phyloP scores from a whole-genome alignment of 257 asterid genomes.

The Phtheirospermum japonicum region DNA sequence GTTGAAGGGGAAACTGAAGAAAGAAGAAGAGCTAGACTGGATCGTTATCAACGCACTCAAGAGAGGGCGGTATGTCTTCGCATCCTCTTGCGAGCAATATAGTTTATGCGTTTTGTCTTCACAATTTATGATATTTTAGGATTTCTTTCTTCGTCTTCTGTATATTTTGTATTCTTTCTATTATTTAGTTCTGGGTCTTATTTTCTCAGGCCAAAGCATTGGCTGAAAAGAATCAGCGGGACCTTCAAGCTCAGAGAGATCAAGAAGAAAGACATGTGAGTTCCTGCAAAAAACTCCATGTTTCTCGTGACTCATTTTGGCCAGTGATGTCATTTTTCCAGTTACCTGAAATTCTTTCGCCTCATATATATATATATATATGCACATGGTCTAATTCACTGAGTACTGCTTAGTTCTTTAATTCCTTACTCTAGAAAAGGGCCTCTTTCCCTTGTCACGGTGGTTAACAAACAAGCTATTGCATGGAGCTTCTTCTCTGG shows the following conservation, averaged over 20 bases:
- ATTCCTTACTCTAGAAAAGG: slow-evolving; percentile 4
- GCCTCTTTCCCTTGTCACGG: slow-evolving; percentile 11
- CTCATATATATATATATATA: no score
- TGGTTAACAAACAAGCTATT: slow-evolving; percentile 10
- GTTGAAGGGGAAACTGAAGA: slow-evolving; percentile 96
- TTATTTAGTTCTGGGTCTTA: slow-evolving; percentile 19
- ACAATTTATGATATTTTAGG: slow-evolving; percentile 19
- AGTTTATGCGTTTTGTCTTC: slow-evolving; percentile 18
- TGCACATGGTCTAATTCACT: slow-evolving; percentile 6
- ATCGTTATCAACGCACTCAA: slow-evolving; percentile 92
- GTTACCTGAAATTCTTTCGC: slow-evolving; percentile 5
- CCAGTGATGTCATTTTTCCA: slow-evolving; percentile 12
- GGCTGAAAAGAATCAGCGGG: slow-evolving; percentile 96
- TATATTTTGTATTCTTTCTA: slow-evolving; percentile 21
- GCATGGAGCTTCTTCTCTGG: slow-evolving; percentile 14
- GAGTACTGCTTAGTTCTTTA: slow-evolving; percentile 15
- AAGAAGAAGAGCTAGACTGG: slow-evolving; percentile 91
- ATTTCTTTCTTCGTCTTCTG: slow-evolving; percentile 18
- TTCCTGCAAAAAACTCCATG: slow-evolving; percentile 18
- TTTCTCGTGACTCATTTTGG: slow-evolving; percentile 6
- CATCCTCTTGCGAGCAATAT: slow-evolving; percentile 16
- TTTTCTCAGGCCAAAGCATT: slow-evolving; percentile 85
- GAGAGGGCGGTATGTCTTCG: slow-evolving; percentile 80
- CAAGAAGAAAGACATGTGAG: slow-evolving; percentile 99
- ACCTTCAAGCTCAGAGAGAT: slow-evolving; percentile 85